Base-by-base conservation (phyloP, 2,329 filamentous ascomycete species). In the Sporothrix variecibatus region DNA sequence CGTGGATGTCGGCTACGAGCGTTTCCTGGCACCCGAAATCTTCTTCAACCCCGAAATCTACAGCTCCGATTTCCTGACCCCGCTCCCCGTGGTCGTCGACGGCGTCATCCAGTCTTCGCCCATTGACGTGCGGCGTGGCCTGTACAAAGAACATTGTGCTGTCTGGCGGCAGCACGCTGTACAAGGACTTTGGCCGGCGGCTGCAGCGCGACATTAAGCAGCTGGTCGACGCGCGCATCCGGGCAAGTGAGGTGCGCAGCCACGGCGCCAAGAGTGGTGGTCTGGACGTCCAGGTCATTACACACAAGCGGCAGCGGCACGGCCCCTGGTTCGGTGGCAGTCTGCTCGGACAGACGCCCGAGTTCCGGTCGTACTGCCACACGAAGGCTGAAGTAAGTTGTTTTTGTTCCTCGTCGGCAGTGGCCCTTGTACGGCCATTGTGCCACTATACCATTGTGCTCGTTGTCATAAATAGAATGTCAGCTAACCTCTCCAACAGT, bases 31-130 rank as follows among this genome's bases (percentile, higher is more conserved):
- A 2, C 97, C 97, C 31, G 96, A 99, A 83, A 99, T 99, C 81
- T 99, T 99, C 85, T 99, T 99, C 90, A 99, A 99, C 85, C 96
- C 96, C 40, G 96, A 99, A 85, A 99, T 99, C 80, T 98, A 98
- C 88, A 97, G 94, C 76, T 98, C 95, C 78, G 96, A 99, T 82
- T 99, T 99, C 87, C 86, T 99, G 77, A 99, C 96, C 15, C 96
- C 96, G 17, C 89, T 99, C 9, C 96, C 96, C 31, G 93, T 90
- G 70, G 96, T 99, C 70, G 97, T 99, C 76, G 96, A 99, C 81
- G 93, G 92, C 73, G 96, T 98, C 77, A 99, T 99, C 79, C 96
- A 99, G 84, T 95, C 94, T 73, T 97, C 95, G 46, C 96, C 96
- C 58, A 99, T 99, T 79, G 96, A 99, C 81, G 97, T 99, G 64